Percentiles rank a stretch among this genome's conserved stretches.
Evolutionary conservation across 1,284 basidiomycete species (phyloP).

Genomic region (Grifola frondosa): DNA sequence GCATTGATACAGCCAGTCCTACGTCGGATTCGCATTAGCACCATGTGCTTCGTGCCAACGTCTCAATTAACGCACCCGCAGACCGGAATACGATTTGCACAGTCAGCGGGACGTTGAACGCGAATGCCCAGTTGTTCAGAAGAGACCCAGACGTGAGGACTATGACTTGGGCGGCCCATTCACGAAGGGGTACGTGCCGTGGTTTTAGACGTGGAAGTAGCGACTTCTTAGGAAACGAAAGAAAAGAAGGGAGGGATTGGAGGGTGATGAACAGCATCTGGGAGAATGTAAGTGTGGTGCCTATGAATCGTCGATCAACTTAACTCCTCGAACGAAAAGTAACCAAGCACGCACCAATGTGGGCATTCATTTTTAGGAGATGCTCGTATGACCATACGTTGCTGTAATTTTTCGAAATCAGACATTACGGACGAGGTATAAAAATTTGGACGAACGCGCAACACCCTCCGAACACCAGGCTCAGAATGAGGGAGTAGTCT

Average conservation of each 20-base stretch:
- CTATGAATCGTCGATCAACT: slow-evolving; percentile 35
- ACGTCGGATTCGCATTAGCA: slow-evolving; percentile 2
- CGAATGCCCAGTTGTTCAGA: slow-evolving; percentile 86
- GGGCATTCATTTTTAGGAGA: slow-evolving; percentile 66
- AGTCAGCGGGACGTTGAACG: slow-evolving; percentile 76
- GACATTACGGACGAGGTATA: neutral
- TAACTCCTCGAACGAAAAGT: too few species aligned
- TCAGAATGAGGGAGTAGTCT: slow-evolving; percentile 51
- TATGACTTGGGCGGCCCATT: slow-evolving; percentile 78
- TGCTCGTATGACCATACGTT: slow-evolving; percentile 74
- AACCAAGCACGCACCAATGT: slow-evolving; percentile 59
- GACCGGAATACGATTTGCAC: slow-evolving; percentile 89
- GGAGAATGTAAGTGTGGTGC: slow-evolving; percentile 82
- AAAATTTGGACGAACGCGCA: slow-evolving; percentile 58
- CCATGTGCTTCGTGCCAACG: neutral
- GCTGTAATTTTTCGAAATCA: slow-evolving; percentile 40
- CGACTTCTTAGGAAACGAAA: slow-evolving; percentile 34
- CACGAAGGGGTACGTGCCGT: slow-evolving; percentile 66
- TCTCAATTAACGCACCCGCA: slow-evolving; percentile 55
- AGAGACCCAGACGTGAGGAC: slow-evolving; percentile 70
- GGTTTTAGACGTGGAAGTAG: slow-evolving; percentile 55
- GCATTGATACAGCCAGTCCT: slow-evolving; percentile 71
- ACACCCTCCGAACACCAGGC: slow-evolving; percentile 77
- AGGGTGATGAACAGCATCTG: slow-evolving; percentile 80
- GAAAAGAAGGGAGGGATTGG: slow-evolving; percentile 58